Evolutionary conservation across 2,329 filamentous ascomycete genomes (phyloP), one percentile per base, ranked within the genome.

Genomic region (Aureobasidium leucospermi): DNA sequence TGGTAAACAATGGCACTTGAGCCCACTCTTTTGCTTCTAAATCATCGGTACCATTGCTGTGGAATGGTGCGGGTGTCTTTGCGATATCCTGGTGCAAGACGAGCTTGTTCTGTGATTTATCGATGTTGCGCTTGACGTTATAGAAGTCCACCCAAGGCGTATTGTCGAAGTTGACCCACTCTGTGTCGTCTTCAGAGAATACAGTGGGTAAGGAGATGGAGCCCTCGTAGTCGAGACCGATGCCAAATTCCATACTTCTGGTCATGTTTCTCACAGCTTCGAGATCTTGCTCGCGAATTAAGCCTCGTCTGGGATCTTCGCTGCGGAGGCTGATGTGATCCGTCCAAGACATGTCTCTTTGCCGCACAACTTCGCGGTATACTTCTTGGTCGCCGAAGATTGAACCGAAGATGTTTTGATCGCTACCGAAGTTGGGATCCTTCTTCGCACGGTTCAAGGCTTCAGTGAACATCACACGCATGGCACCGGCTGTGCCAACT

Each of bases 371-470:
- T 58, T 70, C 67, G 13, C 67, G 66, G 62, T 68, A 69, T 10
- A 70, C 58, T 58, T 68, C 66, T 49, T 70, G 68, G n/a, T 70
- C 65, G 39, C 69, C 69, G 38, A 67, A 68, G n/a, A 71, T 67
- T 38, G 67, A 63, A 23, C 63, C 63, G 45, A 69, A 65, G 36
- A 71, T 66, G 59, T 73, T 67, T 62, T 79, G 73, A 60, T 79
- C 65, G 32, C 62, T 65, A 13, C 76, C 65, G 39, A 69, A 59
- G 61, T 68, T 67, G 32, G 61, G 59, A 42, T 68, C 65, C 15
- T 61, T 41, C 10, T 64, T 52, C 8, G 64, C 69, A 29, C 72
- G 71, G 41, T 60, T 36, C 11, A 76, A 60, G 4, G 76, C 65
- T 51, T 68, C 65, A 8, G 56, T 58, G 46, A 66, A 69, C 38